Percentiles rank a stretch among this genome's conserved stretches.
These are phyloP conservation scores for Ajuga chamaepitys DNA, from an alignment of 257 asterid genomes.

Conservation along the genomic window DNA sequence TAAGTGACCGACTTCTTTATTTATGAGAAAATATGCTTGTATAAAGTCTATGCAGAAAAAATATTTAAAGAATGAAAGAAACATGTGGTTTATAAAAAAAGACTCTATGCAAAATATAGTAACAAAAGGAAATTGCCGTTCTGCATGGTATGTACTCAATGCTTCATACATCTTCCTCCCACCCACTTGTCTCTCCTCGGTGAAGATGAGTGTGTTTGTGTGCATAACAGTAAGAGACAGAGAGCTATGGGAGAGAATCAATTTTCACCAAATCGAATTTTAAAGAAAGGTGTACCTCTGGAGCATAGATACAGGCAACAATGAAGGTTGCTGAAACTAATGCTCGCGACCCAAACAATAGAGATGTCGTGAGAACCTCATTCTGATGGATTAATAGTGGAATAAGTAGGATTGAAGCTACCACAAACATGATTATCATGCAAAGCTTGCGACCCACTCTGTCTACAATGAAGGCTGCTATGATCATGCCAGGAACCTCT, in stretches of 20 bases:
- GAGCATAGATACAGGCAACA: constrained; percentile 47
- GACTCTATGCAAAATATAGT: no score
- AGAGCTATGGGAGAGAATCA: background rate
- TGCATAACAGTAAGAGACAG: no score
- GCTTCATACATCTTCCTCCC: no score
- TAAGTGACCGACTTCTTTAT: background rate
- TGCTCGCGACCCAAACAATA: constrained; percentile 68
- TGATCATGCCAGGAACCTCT: constrained; percentile 72
- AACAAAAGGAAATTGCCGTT: no score
- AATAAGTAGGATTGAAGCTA: constrained; percentile 36
- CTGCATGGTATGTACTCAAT: no score
- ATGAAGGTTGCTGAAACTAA: constrained; percentile 48
- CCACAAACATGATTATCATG: constrained; percentile 45
- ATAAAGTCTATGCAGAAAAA: no score
- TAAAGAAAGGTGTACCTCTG: constrained; percentile 43
- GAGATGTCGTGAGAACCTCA: constrained; percentile 38
- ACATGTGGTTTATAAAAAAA: no score
- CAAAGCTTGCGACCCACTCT: constrained; percentile 60
- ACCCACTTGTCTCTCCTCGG: no score
- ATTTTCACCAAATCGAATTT: background rate
- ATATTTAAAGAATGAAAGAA: no score
- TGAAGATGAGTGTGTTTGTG: no score
- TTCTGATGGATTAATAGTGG: constrained; percentile 45
- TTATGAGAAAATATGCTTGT: background rate
- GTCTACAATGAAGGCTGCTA: constrained; percentile 60